A percentile compares a stretch with the other conserved stretches of the same genome.
Evolutionary conservation across 768 basidiomycete species (phyloP).

Genomic region (Hebeloma cylindrosporum): DNA sequence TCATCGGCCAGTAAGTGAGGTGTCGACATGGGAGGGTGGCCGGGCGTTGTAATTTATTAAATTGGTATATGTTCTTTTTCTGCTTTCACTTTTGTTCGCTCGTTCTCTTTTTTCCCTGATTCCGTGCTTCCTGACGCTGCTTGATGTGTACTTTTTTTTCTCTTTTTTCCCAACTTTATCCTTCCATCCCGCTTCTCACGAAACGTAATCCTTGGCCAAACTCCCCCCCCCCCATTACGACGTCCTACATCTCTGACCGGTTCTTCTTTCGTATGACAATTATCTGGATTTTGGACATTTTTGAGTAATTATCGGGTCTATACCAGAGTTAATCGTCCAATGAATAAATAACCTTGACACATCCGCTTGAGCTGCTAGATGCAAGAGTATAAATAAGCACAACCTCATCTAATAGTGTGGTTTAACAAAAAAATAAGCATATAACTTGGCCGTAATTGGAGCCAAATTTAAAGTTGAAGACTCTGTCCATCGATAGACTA

Average conservation of each 20-base stretch:
- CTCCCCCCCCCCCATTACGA: slow-evolving; percentile 7
- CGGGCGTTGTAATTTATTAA: slow-evolving; percentile 38
- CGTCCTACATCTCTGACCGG: slow-evolving; percentile 12
- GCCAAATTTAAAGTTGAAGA: too few relatives aligned
- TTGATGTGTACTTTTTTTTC: slow-evolving; percentile 18
- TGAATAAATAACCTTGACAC: slow-evolving; percentile 17
- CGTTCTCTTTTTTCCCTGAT: slow-evolving; percentile 10
- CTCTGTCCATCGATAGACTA: too few relatives aligned
- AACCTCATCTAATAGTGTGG: too few relatives aligned
- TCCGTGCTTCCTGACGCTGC: slow-evolving; percentile 19
- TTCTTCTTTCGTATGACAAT: slow-evolving; percentile 26
- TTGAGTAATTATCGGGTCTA: slow-evolving; percentile 22
- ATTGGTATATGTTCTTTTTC: slow-evolving; percentile 16
- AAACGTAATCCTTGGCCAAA: slow-evolving; percentile 5
- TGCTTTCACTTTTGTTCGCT: slow-evolving; percentile 21
- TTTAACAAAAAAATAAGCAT: not conserved
- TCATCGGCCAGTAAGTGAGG: slow-evolving; percentile 28
- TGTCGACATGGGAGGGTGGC: slow-evolving; percentile 40
- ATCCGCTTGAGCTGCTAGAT: not conserved
- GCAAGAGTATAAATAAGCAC: not conserved
- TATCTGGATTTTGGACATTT: slow-evolving; percentile 35
- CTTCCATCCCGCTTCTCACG: slow-evolving; percentile 2
- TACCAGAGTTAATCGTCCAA: slow-evolving; percentile 19
- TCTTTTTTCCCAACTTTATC: slow-evolving; percentile 4
- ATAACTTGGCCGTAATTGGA: not conserved